Evolutionary conservation across 345 rosid genomes (phyloP).

Genomic region (Limnanthes douglasii): DNA sequence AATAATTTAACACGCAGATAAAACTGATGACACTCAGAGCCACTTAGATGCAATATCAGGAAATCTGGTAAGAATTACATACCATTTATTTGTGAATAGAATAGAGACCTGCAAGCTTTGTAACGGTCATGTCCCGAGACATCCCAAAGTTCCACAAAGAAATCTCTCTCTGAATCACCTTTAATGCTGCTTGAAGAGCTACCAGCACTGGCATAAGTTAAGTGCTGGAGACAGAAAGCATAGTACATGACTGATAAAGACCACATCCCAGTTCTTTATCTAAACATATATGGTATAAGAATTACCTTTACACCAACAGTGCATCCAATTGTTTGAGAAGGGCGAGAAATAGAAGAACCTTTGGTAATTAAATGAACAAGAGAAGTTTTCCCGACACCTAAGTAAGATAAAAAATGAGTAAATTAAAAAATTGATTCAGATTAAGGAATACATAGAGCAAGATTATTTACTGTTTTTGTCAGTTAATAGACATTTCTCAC

Average conservation of each 20-base stretch:
- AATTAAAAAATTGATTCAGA: constrained; percentile 3
- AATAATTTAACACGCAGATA: too few relatives aligned
- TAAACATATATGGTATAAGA: constrained; percentile 4
- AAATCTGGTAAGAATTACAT: constrained; percentile 8
- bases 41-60: too few relatives aligned
- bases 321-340: constrained; percentile 96
- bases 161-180: constrained; percentile 91
- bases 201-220: constrained; percentile 55
- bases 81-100: constrained; percentile 96
- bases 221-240: constrained; percentile 32
- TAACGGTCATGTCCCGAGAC: constrained; percentile 96
- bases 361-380: constrained; percentile 77
- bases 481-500: too few relatives aligned
- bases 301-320: constrained; percentile 87
- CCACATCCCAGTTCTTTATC: constrained; percentile 5
- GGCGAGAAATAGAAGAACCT: constrained; percentile 51
- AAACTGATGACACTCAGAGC: too few relatives aligned
- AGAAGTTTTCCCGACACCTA: constrained; percentile 96
- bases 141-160: constrained; percentile 98
- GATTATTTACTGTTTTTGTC: not conserved
- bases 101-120: constrained; percentile 88
- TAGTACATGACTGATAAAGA: constrained; percentile 7
- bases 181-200: constrained; percentile 88
- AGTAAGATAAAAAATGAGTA: constrained; percentile 11
- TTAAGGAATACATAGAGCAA: not conserved